phyloP scores from a whole-genome alignment of 2,329 filamentous ascomycete species.

The Aspergillus fructus region DNA sequence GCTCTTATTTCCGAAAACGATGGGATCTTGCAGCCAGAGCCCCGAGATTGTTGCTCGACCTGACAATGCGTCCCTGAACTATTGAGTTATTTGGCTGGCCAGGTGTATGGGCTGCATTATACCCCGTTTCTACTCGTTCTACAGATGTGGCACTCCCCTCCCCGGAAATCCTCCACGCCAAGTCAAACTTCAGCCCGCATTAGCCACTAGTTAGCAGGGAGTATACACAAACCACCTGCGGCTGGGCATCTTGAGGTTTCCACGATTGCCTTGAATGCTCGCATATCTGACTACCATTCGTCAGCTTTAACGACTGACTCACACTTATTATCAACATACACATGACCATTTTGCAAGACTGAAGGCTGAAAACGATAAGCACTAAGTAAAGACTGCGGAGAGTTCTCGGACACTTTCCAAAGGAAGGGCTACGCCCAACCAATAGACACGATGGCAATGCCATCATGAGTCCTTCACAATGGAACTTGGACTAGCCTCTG shows the following conservation, averaged over 20 bases:
- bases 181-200: not conserved
- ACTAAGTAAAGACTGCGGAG: conserved; percentile 1
- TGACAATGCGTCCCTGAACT: too few species aligned
- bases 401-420: conserved; percentile 17
- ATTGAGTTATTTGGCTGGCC: too few species aligned
- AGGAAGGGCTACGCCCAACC: not conserved
- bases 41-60: not conserved
- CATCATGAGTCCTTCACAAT: not conserved
- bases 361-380: not conserved
- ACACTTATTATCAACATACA: not conserved
- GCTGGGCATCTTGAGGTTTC: too few species aligned
- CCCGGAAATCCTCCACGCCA: too few species aligned
- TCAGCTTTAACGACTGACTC: not conserved
- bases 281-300: not conserved
- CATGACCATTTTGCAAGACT: not conserved
- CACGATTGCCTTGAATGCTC: not conserved
- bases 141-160: too few species aligned
- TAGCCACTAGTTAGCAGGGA: not conserved
- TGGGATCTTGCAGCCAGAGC: not conserved
- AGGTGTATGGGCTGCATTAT: too few species aligned
- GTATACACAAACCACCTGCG: not conserved
- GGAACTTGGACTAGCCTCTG: not conserved
- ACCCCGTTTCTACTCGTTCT: too few species aligned
- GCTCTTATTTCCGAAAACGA: not conserved
- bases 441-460: not conserved